A percentile compares a stretch with the other conserved stretches of the same genome.
Conservation (phyloP, 2,329 filamentous ascomycete species). For the Zarea fungicola region DNA sequence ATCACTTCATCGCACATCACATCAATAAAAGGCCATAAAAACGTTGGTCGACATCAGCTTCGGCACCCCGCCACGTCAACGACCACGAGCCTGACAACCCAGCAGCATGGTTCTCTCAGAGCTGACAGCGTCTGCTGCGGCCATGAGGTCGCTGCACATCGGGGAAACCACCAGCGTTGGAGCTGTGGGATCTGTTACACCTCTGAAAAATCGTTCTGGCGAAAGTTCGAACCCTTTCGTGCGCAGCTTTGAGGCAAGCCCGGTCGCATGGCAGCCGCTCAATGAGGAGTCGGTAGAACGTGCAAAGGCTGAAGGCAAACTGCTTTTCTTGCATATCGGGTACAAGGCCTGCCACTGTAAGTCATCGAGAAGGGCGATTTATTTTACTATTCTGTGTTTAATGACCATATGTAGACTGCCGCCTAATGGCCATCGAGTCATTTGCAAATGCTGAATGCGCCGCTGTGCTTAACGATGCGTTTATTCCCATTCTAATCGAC, state of each 20-base stretch:
- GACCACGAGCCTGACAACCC: background rate
- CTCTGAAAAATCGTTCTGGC: slow-evolving; percentile 31
- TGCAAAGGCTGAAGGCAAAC: slow-evolving; percentile 75
- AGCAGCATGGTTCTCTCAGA: slow-evolving; percentile 33
- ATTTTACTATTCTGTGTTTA: background rate
- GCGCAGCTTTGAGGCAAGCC: slow-evolving; percentile 70
- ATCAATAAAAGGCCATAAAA: background rate
- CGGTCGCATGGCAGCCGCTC: slow-evolving; percentile 89
- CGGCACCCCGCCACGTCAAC: background rate
- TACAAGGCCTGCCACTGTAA: slow-evolving; percentile 93
- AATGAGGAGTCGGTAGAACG: slow-evolving; percentile 69
- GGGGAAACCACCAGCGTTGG: slow-evolving; percentile 18
- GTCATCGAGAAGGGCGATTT: slow-evolving; percentile 31
- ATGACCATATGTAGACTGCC: slow-evolving; percentile 53
- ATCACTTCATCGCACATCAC: no score
- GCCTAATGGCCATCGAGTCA: slow-evolving; percentile 89
- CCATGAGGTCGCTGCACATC: slow-evolving; percentile 25
- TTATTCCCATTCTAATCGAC: slow-evolving; percentile 89
- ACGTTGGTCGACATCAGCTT: background rate
- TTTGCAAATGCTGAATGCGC: slow-evolving; percentile 82
- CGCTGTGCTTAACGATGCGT: slow-evolving; percentile 73
- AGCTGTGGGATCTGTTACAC: slow-evolving; percentile 15
- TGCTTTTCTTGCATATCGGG: slow-evolving; percentile 91
- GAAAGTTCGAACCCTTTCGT: slow-evolving; percentile 51
- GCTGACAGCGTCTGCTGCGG: slow-evolving; percentile 31